Evolutionary conservation across 1,284 basidiomycete genomes (phyloP).

Genomic region (Chondrostereum purpureum): DNA sequence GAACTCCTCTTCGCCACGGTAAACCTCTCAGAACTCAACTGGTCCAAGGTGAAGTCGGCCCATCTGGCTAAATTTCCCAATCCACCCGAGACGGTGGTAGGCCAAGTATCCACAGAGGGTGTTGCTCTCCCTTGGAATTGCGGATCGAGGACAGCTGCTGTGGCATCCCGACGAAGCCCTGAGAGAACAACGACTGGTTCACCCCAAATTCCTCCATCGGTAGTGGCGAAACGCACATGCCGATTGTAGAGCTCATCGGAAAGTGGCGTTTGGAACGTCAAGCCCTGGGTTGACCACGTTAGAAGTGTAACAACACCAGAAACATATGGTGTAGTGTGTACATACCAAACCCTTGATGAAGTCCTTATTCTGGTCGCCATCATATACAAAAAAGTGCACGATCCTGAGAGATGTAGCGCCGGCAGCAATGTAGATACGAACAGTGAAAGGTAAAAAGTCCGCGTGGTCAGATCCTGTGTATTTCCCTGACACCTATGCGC

Average conservation of each 20-base stretch:
- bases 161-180: slow-evolving; percentile 34
- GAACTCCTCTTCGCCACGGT: slow-evolving; percentile 29
- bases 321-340: background rate
- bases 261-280: slow-evolving; percentile 30
- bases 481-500: no score
- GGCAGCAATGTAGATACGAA: slow-evolving; percentile 32
- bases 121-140: slow-evolving; percentile 33
- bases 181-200: slow-evolving; percentile 33
- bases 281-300: slow-evolving; percentile 21
- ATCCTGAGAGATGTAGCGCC: slow-evolving; percentile 29
- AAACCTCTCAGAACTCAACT: slow-evolving; percentile 27
- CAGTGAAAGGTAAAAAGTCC: slow-evolving; percentile 32
- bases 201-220: slow-evolving; percentile 33
- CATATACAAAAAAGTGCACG: slow-evolving; percentile 36
- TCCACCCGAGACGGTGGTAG: slow-evolving; percentile 27
- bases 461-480: slow-evolving; percentile 29
- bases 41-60: slow-evolving; percentile 32
- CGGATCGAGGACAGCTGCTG: slow-evolving; percentile 29
- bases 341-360: slow-evolving; percentile 35
- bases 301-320: background rate
- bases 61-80: slow-evolving; percentile 28
- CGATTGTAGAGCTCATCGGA: slow-evolving; percentile 32
- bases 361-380: slow-evolving; percentile 34
- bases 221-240: slow-evolving; percentile 30
- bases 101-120: slow-evolving; percentile 31